phyloP scores from a whole-genome alignment of 345 rosid genomes.

The Dovyalis caffra region DNA sequence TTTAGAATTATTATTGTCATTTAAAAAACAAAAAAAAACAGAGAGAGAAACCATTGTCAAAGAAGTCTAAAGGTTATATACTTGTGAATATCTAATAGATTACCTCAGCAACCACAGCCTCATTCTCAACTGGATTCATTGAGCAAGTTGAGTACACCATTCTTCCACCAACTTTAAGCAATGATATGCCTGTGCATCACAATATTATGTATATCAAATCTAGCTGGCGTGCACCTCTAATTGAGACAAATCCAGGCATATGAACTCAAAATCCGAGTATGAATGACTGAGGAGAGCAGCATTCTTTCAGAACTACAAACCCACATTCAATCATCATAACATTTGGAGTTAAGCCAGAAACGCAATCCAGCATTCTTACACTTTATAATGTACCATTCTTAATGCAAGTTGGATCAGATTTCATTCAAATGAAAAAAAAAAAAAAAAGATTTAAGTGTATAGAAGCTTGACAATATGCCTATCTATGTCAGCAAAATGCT shows the following conservation, averaged over 20 bases:
- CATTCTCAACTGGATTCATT: slow-evolving; percentile 97
- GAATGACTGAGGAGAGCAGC: neutral
- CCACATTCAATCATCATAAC: neutral
- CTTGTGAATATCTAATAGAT: slow-evolving; percentile 1
- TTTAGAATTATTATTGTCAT: neutral
- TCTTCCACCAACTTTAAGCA: slow-evolving; percentile 93
- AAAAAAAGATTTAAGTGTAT: too few relatives aligned
- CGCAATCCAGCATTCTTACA: neutral
- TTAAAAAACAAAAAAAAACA: too few relatives aligned
- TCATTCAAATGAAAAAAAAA: too few relatives aligned
- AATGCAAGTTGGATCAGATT: neutral
- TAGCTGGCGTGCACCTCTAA: neutral
- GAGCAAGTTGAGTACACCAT: slow-evolving; percentile 98
- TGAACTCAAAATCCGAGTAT: neutral
- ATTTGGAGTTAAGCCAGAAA: neutral
- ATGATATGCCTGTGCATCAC: slow-evolving; percentile 58
- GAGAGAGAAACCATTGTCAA: too few relatives aligned
- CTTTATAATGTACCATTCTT: neutral
- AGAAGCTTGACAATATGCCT: neutral
- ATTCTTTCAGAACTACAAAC: neutral
- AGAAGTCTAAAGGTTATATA: neutral
- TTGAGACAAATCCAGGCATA: neutral
- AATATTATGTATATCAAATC: neutral
- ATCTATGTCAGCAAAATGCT: neutral
- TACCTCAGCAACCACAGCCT: slow-evolving; percentile 98